Evolutionary conservation across 495 filamentous ascomycete genomes (phyloP), one percentile per base, ranked within the genome.

Genomic region (Thozetella sp.): DNA sequence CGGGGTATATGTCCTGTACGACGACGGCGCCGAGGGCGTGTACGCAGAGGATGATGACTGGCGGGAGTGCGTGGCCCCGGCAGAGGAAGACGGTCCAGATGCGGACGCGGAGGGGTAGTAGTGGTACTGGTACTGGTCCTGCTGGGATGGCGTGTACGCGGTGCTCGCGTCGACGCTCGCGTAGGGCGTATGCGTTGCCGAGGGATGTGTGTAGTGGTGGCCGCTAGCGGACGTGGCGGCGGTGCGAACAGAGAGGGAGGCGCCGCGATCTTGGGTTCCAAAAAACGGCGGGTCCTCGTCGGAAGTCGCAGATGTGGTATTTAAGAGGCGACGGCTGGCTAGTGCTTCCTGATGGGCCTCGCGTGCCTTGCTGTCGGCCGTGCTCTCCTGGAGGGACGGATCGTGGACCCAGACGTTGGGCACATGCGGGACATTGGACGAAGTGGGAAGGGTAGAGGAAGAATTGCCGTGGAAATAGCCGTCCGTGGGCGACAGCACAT

Each of bases 341-440:
- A 55, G 53, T 13, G 66, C 68, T 54, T 76, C 74, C 51, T 69
- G 62, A 1, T 67, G 67, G 3, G 72, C 73, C 58, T 81, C 74
- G 22, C 64, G 59, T 15, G 75, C 74, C 66, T 80, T 80, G 55
- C 71, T 72, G 53, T 75, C 73, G 40, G 65, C 66, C 0, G 61
- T 67, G 25, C 67, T 63, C 61, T 62, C 64, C 25, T 67, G 60
- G 26, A 77, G 60, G 53, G 70, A 76, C 22, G 76, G 72, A 56
- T 81, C 78, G 30, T 70, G 60, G 46, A 81, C 69, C 58, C 69
- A 64, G 62, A 80, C 62, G 63, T 78, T 75, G 56, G 76, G 76
- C 17, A 80, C 67, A 53, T 56, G 61, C 20, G 76, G 72, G 19
- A 75, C 73, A 53, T 70, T 69, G 60, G 71, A 66, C 53, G 73